Percentiles rank a stretch among this genome's conserved stretches.
These are phyloP conservation scores for Populus hybrid DNA, from an alignment of 441 rosid genomes.

Conservation along the genomic window DNA sequence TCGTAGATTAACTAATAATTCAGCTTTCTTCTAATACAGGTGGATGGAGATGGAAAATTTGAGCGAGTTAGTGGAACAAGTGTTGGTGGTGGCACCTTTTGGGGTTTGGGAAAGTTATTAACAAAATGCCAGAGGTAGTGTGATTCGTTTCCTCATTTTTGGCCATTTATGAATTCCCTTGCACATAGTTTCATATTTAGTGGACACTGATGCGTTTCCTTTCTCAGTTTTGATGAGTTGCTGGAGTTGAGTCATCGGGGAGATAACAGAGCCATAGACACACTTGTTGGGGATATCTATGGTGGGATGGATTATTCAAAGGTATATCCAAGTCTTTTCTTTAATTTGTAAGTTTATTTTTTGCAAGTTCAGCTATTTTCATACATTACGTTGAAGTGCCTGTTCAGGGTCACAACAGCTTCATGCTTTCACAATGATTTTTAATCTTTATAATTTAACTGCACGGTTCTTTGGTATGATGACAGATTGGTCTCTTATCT, in stretches of 20 bases:
- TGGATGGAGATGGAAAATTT: conserved; percentile 98
- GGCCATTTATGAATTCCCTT: conserved; percentile 2
- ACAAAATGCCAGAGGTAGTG: conserved; percentile 92
- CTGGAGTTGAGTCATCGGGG: too few relatives aligned
- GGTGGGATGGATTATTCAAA: conserved; percentile 58
- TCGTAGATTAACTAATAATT: not conserved
- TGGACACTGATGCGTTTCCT: not conserved
- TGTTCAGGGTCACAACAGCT: not conserved
- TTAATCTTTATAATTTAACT: not conserved
- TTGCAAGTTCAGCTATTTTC: not conserved
- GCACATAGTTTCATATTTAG: not conserved
- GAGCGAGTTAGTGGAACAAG: conserved; percentile 98
- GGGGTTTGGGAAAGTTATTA: conserved; percentile 96
- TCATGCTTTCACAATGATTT: not conserved
- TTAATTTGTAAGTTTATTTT: too few relatives aligned
- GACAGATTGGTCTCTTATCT: conserved; percentile 94
- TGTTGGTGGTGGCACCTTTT: conserved; percentile 99
- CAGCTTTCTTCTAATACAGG: conserved; percentile 44
- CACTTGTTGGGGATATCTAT: too few relatives aligned
- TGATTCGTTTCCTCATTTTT: not conserved
- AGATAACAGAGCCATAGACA: too few relatives aligned
- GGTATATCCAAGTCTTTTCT: conserved; percentile 39
- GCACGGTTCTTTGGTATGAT: not conserved
- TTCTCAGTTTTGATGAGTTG: too few relatives aligned
- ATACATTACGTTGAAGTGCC: conserved; percentile 1